A percentile compares a stretch with the other conserved stretches of the same genome.
These are phyloP conservation scores for Suhomyces guaymorum DNA, from an alignment of 1,139 yeast species.

Conservation along the genomic window DNA sequence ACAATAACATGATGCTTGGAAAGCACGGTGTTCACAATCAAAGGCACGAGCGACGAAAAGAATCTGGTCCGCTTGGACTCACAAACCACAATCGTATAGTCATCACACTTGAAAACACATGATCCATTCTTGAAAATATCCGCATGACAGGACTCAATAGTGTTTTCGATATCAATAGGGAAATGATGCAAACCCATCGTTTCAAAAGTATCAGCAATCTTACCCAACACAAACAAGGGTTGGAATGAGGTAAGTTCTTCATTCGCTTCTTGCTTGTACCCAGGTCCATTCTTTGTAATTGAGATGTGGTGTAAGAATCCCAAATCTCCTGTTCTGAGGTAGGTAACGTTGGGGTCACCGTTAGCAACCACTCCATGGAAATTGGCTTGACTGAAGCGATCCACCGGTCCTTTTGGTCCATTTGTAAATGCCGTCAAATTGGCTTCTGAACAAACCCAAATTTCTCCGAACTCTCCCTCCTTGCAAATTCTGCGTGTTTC, in stretches of 20 bases:
- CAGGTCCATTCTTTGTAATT: conserved; percentile 46
- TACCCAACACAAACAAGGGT: conserved; percentile 81
- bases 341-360: conserved; percentile 63
- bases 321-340: conserved; percentile 87
- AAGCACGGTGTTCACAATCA: conserved; percentile 75
- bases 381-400: conserved; percentile 42
- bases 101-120: conserved; percentile 82
- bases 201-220: conserved; percentile 86
- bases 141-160: conserved; percentile 67
- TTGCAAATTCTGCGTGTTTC: conserved; percentile 78
- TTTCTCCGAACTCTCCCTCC: conserved; percentile 96
- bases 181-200: conserved; percentile 89
- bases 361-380: conserved; percentile 58
- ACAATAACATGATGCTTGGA: conserved; percentile 83
- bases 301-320: conserved; percentile 84
- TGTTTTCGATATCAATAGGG: conserved; percentile 78
- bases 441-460: conserved; percentile 93
- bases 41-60: conserved; percentile 77
- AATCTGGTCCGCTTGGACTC: conserved; percentile 58
- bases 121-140: conserved; percentile 59
- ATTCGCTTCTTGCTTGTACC: conserved; percentile 29
- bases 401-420: conserved; percentile 52
- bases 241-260: conserved; percentile 53
- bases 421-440: conserved; percentile 65
- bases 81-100: conserved; percentile 74